A percentile compares a stretch with the other conserved stretches of the same genome.
phyloP scores from a whole-genome alignment of 257 asterid genomes.

The Cruciata laevipes region DNA sequence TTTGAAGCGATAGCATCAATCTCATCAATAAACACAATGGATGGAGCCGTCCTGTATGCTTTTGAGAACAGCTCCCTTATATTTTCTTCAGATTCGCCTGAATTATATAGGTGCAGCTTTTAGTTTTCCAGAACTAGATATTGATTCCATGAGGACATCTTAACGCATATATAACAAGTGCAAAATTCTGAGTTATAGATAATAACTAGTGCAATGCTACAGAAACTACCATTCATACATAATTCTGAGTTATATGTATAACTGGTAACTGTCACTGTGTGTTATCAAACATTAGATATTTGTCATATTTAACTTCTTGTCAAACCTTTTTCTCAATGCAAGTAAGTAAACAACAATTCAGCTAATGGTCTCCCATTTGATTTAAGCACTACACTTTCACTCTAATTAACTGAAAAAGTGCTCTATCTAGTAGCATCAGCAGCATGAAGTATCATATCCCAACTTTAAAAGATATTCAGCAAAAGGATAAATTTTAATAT shows the following conservation, averaged over 20 bases:
- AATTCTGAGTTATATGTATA: background rate
- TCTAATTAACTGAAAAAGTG: background rate
- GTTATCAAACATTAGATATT: background rate
- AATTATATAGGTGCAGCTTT: background rate
- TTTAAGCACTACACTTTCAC: background rate
- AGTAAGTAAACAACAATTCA: background rate
- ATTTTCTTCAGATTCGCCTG: constrained; percentile 91
- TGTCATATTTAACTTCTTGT: background rate
- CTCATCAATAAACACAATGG: constrained; percentile 93
- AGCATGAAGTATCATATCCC: background rate
- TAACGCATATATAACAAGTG: background rate
- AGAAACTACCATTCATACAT: background rate
- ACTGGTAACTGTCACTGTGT: background rate
- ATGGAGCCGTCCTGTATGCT: constrained; percentile 80
- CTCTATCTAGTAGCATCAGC: background rate
- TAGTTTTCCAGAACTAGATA: background rate
- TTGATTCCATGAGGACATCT: background rate
- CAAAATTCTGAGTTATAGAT: background rate
- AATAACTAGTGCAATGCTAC: background rate
- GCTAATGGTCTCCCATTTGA: background rate
- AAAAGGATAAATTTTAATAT: background rate
- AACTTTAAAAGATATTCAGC: background rate
- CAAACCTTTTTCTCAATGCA: background rate
- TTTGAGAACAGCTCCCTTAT: constrained; percentile 67
- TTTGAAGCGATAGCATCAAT: constrained; percentile 91